Conservation (phyloP, 306 rosid species). For the Carpinus fangiana region DNA sequence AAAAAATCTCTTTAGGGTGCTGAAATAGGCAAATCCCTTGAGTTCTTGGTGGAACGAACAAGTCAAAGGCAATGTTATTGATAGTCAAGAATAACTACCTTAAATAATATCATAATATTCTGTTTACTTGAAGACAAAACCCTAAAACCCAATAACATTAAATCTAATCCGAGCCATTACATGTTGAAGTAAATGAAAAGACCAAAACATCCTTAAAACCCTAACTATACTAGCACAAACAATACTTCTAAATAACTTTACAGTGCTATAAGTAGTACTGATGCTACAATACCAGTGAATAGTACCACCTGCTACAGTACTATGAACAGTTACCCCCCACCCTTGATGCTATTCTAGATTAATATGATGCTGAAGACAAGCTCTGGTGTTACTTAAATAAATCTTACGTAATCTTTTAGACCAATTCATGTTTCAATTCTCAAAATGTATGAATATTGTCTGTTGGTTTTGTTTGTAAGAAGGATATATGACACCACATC, state of each 20-base stretch:
- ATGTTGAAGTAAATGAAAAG: no score
- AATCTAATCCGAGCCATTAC: neutral
- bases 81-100: neutral
- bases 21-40: neutral
- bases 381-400: conserved; percentile 10
- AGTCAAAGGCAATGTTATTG: neutral
- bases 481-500: conserved; percentile 74
- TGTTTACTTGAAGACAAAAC: no score
- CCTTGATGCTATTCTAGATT: neutral
- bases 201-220: no score
- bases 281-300: no score
- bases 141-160: no score
- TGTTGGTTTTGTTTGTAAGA: conserved; percentile 62
- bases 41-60: neutral
- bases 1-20: neutral
- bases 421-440: conserved; percentile 29
- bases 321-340: no score
- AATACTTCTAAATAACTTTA: no score
- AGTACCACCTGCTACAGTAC: no score
- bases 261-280: no score
- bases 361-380: neutral
- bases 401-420: conserved; percentile 29
- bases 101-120: neutral
- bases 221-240: no score
- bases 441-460: conserved; percentile 38